phyloP scores from a whole-genome alignment of 2,329 filamentous ascomycete genomes.

The Xylariaceae sp. region DNA sequence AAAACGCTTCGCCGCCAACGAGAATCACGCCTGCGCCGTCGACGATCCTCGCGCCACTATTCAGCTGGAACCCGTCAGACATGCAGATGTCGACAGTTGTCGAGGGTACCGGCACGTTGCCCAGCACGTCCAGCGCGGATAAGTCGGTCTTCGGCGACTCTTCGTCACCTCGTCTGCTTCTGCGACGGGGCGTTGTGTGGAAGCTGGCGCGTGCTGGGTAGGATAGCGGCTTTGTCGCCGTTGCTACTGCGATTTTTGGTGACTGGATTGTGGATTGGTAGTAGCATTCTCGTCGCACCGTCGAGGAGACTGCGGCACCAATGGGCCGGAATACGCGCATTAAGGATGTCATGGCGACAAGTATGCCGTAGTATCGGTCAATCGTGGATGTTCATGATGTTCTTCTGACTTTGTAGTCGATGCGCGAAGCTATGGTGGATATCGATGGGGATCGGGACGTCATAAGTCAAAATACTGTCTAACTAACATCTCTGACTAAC shows the following conservation, averaged over 20 bases:
- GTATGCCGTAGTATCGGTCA: conserved; percentile 4
- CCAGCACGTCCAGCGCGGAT: conserved; percentile 69
- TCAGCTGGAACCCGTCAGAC: conserved; percentile 77
- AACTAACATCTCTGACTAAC: not conserved
- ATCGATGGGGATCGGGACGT: conserved; percentile 16
- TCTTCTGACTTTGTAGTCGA: conserved; percentile 5
- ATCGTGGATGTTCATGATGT: conserved; percentile 5
- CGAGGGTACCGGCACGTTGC: conserved; percentile 66
- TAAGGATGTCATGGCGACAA: conserved; percentile 23
- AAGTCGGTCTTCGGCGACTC: conserved; percentile 56
- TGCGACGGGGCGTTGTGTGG: conserved; percentile 20
- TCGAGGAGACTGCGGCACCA: conserved; percentile 9
- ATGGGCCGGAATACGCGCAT: conserved; percentile 20
- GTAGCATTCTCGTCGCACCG: conserved; percentile 13
- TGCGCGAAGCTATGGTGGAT: conserved; percentile 20
- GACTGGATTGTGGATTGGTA: conserved; percentile 5
- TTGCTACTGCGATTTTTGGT: not conserved
- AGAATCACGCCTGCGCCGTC: conserved; percentile 70
- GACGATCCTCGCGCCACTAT: conserved; percentile 68
- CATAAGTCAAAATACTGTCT: conserved; percentile 16
- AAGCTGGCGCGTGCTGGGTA: conserved; percentile 17
- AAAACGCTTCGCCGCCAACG: conserved; percentile 80
- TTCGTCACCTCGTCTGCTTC: conserved; percentile 13
- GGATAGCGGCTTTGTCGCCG: conserved; percentile 4
- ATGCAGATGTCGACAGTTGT: conserved; percentile 81